These are phyloP conservation scores for Neurospora africana DNA, from an alignment of 495 filamentous ascomycete species.

Conservation along the genomic window DNA sequence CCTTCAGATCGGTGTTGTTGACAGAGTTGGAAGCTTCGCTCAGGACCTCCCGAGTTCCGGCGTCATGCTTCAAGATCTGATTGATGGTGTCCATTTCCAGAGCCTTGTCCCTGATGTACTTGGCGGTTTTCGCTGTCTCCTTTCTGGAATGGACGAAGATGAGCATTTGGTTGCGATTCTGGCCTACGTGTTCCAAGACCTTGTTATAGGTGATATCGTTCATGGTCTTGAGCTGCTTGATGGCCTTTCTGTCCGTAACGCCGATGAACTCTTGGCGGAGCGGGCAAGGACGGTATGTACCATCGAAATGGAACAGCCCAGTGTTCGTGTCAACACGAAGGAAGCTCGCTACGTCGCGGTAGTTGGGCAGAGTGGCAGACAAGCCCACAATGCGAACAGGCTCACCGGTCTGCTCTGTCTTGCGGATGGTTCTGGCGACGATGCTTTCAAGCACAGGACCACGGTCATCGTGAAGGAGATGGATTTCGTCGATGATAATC, in stretches of 20 bases:
- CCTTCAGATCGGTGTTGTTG: constrained; percentile 80
- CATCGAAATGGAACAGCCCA: constrained; percentile 93
- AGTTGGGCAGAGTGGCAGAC: constrained; percentile 93
- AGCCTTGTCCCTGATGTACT: constrained; percentile 91
- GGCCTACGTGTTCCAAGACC: constrained; percentile 90
- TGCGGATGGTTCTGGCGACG: constrained; percentile 85
- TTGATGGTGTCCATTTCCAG: constrained; percentile 93
- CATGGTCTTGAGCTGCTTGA: constrained; percentile 98
- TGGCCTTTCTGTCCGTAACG: constrained; percentile 94
- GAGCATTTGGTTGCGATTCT: constrained; percentile 88
- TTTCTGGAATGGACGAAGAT: constrained; percentile 98
- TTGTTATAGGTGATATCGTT: constrained; percentile 98
- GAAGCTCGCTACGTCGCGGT: constrained; percentile 92
- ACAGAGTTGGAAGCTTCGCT: constrained; percentile 75
- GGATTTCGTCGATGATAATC: constrained; percentile 96
- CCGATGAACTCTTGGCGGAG: constrained; percentile 96
- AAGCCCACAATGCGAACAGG: constrained; percentile 84
- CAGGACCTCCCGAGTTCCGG: constrained; percentile 80
- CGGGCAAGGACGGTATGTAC: constrained; percentile 85
- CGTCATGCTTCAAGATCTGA: constrained; percentile 87
- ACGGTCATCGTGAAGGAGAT: constrained; percentile 94
- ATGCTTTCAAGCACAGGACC: constrained; percentile 96
- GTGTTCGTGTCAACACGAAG: constrained; percentile 78
- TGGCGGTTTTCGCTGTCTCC: constrained; percentile 94
- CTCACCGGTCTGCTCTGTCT: constrained; percentile 86